Percentiles rank a stretch among this genome's conserved stretches.
phyloP scores from a whole-genome alignment of 495 filamentous ascomycete genomes.

The Penicillium egyptiacum region DNA sequence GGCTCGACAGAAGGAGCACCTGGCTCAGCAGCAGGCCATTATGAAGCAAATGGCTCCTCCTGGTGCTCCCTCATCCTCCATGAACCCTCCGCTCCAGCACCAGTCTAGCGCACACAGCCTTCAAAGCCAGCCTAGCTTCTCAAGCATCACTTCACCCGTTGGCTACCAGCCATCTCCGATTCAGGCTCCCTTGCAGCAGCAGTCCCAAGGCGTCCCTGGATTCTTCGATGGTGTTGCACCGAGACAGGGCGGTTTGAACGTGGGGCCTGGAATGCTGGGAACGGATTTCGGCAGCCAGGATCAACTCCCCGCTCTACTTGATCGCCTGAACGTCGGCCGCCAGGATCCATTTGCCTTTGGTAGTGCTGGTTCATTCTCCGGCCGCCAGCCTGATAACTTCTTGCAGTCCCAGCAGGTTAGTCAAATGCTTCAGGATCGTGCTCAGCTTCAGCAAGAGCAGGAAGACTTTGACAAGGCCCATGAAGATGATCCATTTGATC shows the following conservation, averaged over 20 bases:
- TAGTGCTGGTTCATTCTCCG: constrained; percentile 46
- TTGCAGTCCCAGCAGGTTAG: constrained; percentile 59
- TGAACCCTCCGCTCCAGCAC: constrained; percentile 70
- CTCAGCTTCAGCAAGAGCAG: constrained; percentile 63
- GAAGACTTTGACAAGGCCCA: constrained; percentile 56
- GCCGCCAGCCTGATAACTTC: constrained; percentile 55
- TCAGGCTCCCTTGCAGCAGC: constrained; percentile 64
- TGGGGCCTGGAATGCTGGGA: constrained; percentile 54
- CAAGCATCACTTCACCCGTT: constrained; percentile 84
- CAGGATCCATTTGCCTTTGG: constrained; percentile 55
- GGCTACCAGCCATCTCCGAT: constrained; percentile 71
- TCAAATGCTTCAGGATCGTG: constrained; percentile 60
- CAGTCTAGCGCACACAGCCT: constrained; percentile 92
- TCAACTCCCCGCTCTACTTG: constrained; percentile 60
- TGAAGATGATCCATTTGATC: constrained; percentile 49
- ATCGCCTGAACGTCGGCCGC: constrained; percentile 57
- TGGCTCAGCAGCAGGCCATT: constrained; percentile 81
- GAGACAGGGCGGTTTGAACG: constrained; percentile 38
- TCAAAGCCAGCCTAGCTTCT: constrained; percentile 92
- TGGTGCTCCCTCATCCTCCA: constrained; percentile 51
- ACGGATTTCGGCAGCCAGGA: constrained; percentile 55
- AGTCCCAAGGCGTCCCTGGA: constrained; percentile 47
- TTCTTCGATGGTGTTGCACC: constrained; percentile 69
- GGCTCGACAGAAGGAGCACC: constrained; percentile 89
- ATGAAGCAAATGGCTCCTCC: constrained; percentile 72